These are phyloP conservation scores for Schwanniomyces yamadae DNA, from an alignment of 805 yeast genomes.

Conservation along the genomic window DNA sequence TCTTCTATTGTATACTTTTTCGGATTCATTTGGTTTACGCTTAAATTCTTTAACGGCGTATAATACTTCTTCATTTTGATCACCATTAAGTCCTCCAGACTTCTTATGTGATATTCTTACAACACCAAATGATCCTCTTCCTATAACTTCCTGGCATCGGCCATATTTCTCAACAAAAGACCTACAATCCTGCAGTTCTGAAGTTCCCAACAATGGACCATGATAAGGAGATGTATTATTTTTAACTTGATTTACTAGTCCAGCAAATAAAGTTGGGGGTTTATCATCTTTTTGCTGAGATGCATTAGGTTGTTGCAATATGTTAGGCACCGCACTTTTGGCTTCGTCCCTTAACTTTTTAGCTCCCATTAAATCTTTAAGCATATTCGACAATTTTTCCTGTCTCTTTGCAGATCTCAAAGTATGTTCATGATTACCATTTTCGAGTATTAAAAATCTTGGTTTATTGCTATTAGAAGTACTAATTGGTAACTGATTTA, in stretches of 20 bases:
- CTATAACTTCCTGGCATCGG: constrained; percentile 89
- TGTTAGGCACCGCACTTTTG: constrained; percentile 69
- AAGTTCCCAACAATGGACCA: constrained; percentile 12
- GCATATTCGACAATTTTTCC: constrained; percentile 71
- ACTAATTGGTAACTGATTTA: constrained; percentile 2
- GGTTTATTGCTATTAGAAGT: constrained; percentile 25
- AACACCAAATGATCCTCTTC: constrained; percentile 92
- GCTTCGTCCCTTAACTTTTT: constrained; percentile 70
- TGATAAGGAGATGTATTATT: constrained; percentile 26
- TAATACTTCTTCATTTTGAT: constrained; percentile 43
- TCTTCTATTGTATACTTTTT: constrained; percentile 66
- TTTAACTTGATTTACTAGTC: constrained; percentile 60
- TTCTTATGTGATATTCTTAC: constrained; percentile 85
- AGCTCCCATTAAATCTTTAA: constrained; percentile 73
- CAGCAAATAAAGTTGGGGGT: constrained; percentile 74
- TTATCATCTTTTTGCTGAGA: constrained; percentile 15
- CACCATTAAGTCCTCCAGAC: constrained; percentile 15
- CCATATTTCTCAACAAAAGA: constrained; percentile 90
- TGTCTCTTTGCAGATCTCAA: constrained; percentile 74
- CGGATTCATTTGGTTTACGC: constrained; percentile 57
- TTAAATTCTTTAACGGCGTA: constrained; percentile 90
- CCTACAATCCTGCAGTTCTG: constrained; percentile 36
- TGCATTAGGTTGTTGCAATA: constrained; percentile 22
- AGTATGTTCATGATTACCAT: constrained; percentile 80
- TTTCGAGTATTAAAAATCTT: constrained; percentile 57